A percentile compares a stretch with the other conserved stretches of the same genome.
These are phyloP conservation scores for Aspergillus spinulosporus DNA, from an alignment of 2,329 filamentous ascomycete genomes.

Conservation along the genomic window DNA sequence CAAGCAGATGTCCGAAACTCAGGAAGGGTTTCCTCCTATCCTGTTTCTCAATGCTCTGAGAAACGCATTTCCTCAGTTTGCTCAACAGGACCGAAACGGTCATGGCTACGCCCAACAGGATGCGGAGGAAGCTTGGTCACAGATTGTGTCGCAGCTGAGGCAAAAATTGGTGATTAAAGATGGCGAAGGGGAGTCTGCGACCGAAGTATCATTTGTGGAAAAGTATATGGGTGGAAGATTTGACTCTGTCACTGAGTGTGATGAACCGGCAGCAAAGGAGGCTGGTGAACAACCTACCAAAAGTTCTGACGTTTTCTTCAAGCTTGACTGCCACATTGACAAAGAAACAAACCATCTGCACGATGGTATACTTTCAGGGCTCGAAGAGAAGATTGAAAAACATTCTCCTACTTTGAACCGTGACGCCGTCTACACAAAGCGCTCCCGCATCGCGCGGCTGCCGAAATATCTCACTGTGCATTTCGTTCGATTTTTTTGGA, in stretches of 20 bases:
- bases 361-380: conserved; percentile 78
- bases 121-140: conserved; percentile 97
- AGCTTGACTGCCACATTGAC: conserved; percentile 95
- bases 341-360: conserved; percentile 82
- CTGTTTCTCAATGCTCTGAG: conserved; percentile 81
- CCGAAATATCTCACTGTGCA: conserved; percentile 96
- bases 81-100: conserved; percentile 79
- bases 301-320: conserved; percentile 76
- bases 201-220: conserved; percentile 74
- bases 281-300: conserved; percentile 69
- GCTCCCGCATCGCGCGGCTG: conserved; percentile 81
- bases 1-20: conserved; percentile 84
- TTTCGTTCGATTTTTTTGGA: conserved; percentile 98
- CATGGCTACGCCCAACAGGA: conserved; percentile 95
- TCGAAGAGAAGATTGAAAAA: conserved; percentile 92
- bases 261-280: conserved; percentile 75
- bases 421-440: conserved; percentile 84
- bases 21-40: conserved; percentile 79
- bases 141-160: conserved; percentile 81
- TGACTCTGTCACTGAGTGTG: conserved; percentile 74
- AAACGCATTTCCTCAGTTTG: conserved; percentile 83
- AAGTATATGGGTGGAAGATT: conserved; percentile 87
- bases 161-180: conserved; percentile 71
- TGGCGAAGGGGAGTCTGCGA: conserved; percentile 42
- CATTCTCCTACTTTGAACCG: conserved; percentile 73